Base-by-base conservation (phyloP, 2,329 filamentous ascomycete genomes). In the Hypoxylon sp. region DNA sequence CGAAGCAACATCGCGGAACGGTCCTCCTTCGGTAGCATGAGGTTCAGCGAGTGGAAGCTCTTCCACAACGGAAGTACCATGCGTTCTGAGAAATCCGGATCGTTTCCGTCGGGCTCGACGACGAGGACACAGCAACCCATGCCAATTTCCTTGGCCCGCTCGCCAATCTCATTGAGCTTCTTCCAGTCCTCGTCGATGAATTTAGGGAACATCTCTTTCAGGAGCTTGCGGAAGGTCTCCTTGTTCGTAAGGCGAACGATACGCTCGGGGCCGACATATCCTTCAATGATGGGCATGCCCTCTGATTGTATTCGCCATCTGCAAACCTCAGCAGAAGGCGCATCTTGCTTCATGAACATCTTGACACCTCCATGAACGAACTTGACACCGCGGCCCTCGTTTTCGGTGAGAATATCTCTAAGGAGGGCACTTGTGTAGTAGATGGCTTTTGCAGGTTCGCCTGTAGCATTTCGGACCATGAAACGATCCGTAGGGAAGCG, bases 331-430 rank as follows among this genome's bases (percentile, higher is more conserved):
- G 91, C 90, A 4, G 90, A 91, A 64, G 97, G 94, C 0, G 93
- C 91, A 75, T 97, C 94, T 79, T 98, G 95, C 83, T 97, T 97
- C 84, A 98, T 96, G 78, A 97, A 99, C 93, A 98, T 98, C 82
- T 97, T 97, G 32, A 99, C 94, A 69, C 96, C 96, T 53, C 91
- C 95, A 80, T 99, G 96, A 52, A 99, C 92, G 76, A 99, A 97
- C 78, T 96, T 97, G 79, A 98, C 90, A 47, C 94, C 94, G 27
- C 91, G 90, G 45, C 93, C 92, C 79, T 97, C 94, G 77, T 99
- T 99, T 75, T 91, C 87, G 3, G 85, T 87, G 2, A 99, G 85
- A 57, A 99, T 96, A 70, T 95, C 91, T 30, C 94, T 91, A 21
- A 93, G 91, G 11, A 98, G 85, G 3, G 88, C 87, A 34, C 91